Conservation (phyloP, 2,329 filamentous ascomycete species). For the Diplodia mutila region DNA sequence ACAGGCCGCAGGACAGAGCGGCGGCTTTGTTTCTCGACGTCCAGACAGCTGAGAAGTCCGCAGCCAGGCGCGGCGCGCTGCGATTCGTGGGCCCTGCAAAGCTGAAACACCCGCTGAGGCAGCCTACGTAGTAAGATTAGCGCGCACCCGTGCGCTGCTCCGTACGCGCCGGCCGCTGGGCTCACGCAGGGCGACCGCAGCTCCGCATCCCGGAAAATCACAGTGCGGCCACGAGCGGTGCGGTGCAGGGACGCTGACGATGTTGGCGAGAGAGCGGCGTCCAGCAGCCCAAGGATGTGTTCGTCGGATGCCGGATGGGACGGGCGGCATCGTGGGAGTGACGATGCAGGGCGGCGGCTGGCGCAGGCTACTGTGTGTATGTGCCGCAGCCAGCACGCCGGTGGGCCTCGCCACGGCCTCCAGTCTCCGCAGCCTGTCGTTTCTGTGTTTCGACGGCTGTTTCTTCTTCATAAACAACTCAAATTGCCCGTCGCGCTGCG, state of each 20-base stretch:
- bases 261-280: background rate
- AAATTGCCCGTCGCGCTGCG: constrained; percentile 13
- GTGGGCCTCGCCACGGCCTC: background rate
- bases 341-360: background rate
- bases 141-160: background rate
- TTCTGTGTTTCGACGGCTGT: constrained; percentile 20
- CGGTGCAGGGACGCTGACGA: background rate
- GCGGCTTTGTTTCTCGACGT: constrained; percentile 22
- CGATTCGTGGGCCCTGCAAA: constrained; percentile 18
- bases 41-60: constrained; percentile 21
- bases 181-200: background rate
- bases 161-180: background rate
- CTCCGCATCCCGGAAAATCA: background rate
- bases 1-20: constrained; percentile 12
- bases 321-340: background rate
- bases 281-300: background rate
- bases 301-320: background rate
- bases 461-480: constrained; percentile 22
- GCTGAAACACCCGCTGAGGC: constrained; percentile 23
- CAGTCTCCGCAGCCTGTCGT: constrained; percentile 13
- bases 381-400: background rate
- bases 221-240: background rate
- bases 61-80: constrained; percentile 13
- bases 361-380: background rate
- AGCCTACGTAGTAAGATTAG: constrained; percentile 7